Evolutionary conservation across 108 stramenopile species (phyloP), one percentile per base, ranked within the genome.

Genomic region (Epipyxis sp.): DNA sequence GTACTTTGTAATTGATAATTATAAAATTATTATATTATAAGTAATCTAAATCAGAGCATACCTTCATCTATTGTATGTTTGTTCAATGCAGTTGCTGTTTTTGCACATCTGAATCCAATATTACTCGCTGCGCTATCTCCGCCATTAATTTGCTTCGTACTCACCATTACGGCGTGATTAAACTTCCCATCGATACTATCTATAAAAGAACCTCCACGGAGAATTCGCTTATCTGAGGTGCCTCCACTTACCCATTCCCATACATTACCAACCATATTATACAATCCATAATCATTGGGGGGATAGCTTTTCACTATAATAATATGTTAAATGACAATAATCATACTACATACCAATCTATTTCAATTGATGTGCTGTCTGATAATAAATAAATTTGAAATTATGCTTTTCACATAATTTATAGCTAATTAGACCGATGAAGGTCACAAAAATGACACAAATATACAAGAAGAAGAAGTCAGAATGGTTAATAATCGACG

Each of bases 211-310:
- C 83, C 94, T 20, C 94, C 94, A 30, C 94, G 86, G 34, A 93
- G 89, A 79, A 93, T 92, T 25, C 92, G 89, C 6, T 84, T 76
- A 78, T 92, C 91, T 83, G 92, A 90, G 43, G 90, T 92, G 37
- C 92, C 94, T 6, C 94, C 94, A 34, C 62, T 39, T 0, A 76
- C 46, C 94, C 94, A 95, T 69, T 93, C 94, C 94, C 94, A 95
- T 3, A 94, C 94, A 77, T 94, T 94, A 16, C 94, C 94, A 16
- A 90, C 90, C 87, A 93, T 90, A 77, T 94, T 91, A 78, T 93
- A 90, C n/a, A 95, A 79, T 3, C 94, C 94, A 65, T 89, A 80
- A 0, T 46, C 77, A 86, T 95, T 95, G 1, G 94, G 91, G 57
- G 88, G 87, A 78, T 89, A 95, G 25, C 76, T 77, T 50, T 85